phyloP scores from a whole-genome alignment of 2,329 filamentous ascomycete genomes.

The Cytospora piceae region DNA sequence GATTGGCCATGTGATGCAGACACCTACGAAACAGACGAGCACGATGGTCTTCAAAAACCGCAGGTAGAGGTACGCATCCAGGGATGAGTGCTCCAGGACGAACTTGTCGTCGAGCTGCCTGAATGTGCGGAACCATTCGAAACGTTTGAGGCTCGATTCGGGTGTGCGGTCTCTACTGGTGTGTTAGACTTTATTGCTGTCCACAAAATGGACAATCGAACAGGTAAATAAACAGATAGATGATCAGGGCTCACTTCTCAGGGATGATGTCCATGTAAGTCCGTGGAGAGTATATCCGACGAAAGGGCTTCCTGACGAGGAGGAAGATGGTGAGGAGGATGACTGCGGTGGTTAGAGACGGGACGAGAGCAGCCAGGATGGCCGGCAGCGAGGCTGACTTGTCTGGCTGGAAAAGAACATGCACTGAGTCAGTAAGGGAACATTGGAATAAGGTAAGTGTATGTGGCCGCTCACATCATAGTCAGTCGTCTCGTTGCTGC shows the following conservation, averaged over 20 bases:
- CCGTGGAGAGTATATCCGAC: slow-evolving; percentile 32
- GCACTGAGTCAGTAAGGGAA: neutral
- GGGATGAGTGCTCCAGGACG: slow-evolving; percentile 79
- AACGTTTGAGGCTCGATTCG: slow-evolving; percentile 28
- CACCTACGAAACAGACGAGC: slow-evolving; percentile 78
- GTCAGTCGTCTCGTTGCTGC: slow-evolving; percentile 18
- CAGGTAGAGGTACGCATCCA: slow-evolving; percentile 90
- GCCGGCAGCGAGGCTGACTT: slow-evolving; percentile 28
- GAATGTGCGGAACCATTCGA: slow-evolving; percentile 29
- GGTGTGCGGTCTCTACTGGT: slow-evolving; percentile 27
- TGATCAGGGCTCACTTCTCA: slow-evolving; percentile 29
- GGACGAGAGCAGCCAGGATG: slow-evolving; percentile 30
- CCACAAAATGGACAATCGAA: no score
- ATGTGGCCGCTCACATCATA: slow-evolving; percentile 19
- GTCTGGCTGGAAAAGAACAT: slow-evolving; percentile 15
- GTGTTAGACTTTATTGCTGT: slow-evolving; percentile 1
- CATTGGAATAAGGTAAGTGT: neutral
- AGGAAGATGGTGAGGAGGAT: slow-evolving; percentile 30
- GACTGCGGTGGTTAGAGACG: slow-evolving; percentile 30
- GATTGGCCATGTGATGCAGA: slow-evolving; percentile 82
- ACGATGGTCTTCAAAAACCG: slow-evolving; percentile 81
- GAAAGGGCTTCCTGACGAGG: slow-evolving; percentile 31
- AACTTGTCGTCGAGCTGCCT: slow-evolving; percentile 30
- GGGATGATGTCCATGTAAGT: slow-evolving; percentile 33
- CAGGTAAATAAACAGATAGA: no score